Conservation (phyloP, 495 filamentous ascomycete species). For the Aspergillus indologenus region DNA sequence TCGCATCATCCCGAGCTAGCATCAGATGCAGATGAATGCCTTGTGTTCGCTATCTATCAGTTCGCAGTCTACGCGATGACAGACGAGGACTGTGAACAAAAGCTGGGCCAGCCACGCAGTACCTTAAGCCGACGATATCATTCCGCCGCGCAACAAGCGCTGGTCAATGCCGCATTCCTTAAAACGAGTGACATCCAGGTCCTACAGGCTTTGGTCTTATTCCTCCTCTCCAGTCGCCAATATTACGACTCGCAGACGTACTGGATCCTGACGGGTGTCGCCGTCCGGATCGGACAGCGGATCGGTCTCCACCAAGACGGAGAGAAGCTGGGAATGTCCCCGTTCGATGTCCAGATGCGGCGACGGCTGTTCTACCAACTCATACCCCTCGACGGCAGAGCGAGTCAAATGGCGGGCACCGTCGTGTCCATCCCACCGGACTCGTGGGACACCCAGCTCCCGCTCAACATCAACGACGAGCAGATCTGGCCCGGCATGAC, state of each 20-base stretch:
- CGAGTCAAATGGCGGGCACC: constrained; percentile 29
- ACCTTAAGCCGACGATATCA: constrained; percentile 17
- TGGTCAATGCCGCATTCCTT: constrained; percentile 33
- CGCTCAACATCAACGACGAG: constrained; percentile 55
- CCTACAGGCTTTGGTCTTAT: constrained; percentile 32
- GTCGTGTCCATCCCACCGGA: constrained; percentile 20
- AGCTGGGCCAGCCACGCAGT: constrained; percentile 30
- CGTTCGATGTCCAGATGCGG: constrained; percentile 49
- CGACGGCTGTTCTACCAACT: constrained; percentile 49
- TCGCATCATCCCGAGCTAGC: constrained; percentile 23
- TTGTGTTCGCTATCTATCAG: constrained; percentile 46
- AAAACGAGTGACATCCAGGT: constrained; percentile 29
- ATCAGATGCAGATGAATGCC: constrained; percentile 33
- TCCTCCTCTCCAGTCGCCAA: constrained; percentile 31
- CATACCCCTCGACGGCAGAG: constrained; percentile 36
- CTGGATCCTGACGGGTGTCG: constrained; percentile 43
- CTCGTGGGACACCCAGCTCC: constrained; percentile 32
- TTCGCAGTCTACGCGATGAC: constrained; percentile 35
- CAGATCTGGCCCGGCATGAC: constrained; percentile 45
- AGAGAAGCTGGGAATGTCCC: constrained; percentile 34
- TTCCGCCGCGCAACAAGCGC: constrained; percentile 20
- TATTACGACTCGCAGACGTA: constrained; percentile 32
- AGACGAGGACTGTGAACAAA: constrained; percentile 29
- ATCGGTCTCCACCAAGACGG: constrained; percentile 52
- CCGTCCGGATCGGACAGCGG: constrained; percentile 45